These are phyloP conservation scores for Trichoderma polysporum DNA, from an alignment of 2,329 filamentous ascomycete species.

Conservation along the genomic window DNA sequence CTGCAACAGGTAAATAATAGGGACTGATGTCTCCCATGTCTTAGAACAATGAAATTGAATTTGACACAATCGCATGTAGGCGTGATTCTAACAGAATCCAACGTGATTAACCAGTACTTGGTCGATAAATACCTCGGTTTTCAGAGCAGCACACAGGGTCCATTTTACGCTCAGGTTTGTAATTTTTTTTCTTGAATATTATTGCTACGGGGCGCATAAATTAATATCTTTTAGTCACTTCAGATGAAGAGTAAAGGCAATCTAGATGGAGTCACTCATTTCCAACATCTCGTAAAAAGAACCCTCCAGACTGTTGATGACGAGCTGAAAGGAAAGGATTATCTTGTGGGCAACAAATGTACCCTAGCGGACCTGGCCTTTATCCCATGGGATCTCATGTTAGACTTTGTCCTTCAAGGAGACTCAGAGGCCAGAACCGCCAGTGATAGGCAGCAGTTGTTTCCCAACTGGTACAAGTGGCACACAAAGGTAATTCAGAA, in stretches of 20 bases:
- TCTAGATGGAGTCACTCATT: neutral
- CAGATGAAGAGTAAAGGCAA: neutral
- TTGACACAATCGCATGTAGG: neutral
- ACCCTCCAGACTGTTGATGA: neutral
- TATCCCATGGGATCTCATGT: neutral
- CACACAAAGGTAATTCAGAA: neutral
- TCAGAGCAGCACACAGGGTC: neutral
- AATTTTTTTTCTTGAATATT: neutral
- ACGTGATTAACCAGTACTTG: neutral
- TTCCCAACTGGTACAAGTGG: neutral
- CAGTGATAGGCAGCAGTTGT: neutral
- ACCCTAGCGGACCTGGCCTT: neutral
- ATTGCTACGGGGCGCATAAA: neutral
- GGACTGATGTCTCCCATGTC: neutral
- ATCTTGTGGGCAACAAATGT: neutral
- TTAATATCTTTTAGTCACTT: neutral
- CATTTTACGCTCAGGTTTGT: neutral
- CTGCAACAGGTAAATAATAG: neutral
- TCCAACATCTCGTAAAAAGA: neutral
- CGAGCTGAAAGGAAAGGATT: neutral
- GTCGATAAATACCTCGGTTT: neutral
- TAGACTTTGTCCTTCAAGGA: neutral
- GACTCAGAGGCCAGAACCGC: neutral
- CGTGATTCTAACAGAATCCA: neutral
- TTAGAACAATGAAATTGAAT: neutral